Conservation (phyloP, 108 stramenopile genomes). For the Conticribra guillardii region DNA sequence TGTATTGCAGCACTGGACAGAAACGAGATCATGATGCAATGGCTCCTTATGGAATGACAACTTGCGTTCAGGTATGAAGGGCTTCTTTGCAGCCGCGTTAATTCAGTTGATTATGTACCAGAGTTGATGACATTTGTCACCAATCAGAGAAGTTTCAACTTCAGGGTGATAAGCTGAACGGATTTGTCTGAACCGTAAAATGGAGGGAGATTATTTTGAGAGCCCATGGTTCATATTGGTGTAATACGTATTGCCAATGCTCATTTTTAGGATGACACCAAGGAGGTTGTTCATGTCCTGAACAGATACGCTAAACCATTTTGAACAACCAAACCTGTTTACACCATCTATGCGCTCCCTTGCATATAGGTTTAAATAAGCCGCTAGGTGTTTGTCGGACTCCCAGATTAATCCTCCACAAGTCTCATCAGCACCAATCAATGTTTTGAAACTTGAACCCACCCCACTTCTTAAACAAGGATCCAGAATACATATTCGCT, state of each 20-base stretch:
- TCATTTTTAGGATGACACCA: constrained; percentile 18
- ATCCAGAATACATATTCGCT: too few species aligned
- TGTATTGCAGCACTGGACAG: too few species aligned
- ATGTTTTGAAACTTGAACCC: too few species aligned
- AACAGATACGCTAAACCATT: constrained; percentile 2
- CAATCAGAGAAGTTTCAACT: background rate
- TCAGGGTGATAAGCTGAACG: constrained; percentile 19
- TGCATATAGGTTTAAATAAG: constrained; percentile 9
- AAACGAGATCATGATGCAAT: too few species aligned
- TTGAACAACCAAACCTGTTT: constrained; percentile 2
- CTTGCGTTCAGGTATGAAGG: too few species aligned
- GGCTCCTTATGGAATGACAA: too few species aligned
- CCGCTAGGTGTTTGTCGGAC: constrained; percentile 1
- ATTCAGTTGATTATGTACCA: too few species aligned
- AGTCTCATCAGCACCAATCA: too few species aligned
- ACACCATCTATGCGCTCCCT: background rate
- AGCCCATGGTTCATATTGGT: constrained; percentile 2
- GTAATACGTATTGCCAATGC: constrained; percentile 6
- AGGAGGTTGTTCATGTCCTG: constrained; percentile 4
- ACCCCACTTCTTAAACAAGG: too few species aligned
- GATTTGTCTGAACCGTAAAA: constrained; percentile 7
- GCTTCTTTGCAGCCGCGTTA: too few species aligned
- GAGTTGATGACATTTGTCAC: constrained; percentile 17
- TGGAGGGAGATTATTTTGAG: background rate
- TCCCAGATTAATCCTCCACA: too few species aligned